Conservation (phyloP, 257 asterid species). For the Solanum ahanhuiri region DNA sequence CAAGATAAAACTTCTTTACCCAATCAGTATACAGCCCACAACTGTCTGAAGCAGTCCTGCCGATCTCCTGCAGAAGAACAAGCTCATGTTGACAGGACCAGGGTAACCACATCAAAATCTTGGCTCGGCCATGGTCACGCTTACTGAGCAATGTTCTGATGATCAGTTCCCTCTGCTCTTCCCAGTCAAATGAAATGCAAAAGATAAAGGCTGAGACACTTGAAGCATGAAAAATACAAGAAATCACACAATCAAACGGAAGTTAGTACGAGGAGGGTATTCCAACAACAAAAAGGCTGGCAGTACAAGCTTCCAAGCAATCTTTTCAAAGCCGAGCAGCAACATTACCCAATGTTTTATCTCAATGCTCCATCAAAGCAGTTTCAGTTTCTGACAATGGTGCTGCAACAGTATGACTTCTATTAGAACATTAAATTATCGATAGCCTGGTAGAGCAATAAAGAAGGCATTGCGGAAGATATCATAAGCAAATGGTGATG, state of each 20-base stretch:
- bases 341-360: constrained; percentile 11
- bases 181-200: constrained; percentile 4
- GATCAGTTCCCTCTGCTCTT: neutral
- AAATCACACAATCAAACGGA: constrained; percentile 1
- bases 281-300: neutral
- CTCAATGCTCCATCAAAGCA: constrained; percentile 87
- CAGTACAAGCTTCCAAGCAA: constrained; percentile 3
- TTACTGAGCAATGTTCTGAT: neutral
- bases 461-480: neutral
- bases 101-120: neutral
- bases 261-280: neutral
- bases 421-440: constrained; percentile 1
- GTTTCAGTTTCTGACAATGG: constrained; percentile 95
- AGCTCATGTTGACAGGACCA: neutral
- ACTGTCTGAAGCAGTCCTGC: neutral
- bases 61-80: neutral
- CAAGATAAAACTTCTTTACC: neutral
- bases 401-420: constrained; percentile 43
- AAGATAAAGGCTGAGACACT: neutral
- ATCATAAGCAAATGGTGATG: neutral
- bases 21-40: neutral
- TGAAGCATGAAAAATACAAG: constrained; percentile 4
- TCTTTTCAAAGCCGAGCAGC: constrained; percentile 17
- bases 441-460: constrained; percentile 12
- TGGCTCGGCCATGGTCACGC: neutral